Evolutionary conservation across 1,284 basidiomycete species (phyloP).

Genomic region (Anthracocystis setariae): DNA sequence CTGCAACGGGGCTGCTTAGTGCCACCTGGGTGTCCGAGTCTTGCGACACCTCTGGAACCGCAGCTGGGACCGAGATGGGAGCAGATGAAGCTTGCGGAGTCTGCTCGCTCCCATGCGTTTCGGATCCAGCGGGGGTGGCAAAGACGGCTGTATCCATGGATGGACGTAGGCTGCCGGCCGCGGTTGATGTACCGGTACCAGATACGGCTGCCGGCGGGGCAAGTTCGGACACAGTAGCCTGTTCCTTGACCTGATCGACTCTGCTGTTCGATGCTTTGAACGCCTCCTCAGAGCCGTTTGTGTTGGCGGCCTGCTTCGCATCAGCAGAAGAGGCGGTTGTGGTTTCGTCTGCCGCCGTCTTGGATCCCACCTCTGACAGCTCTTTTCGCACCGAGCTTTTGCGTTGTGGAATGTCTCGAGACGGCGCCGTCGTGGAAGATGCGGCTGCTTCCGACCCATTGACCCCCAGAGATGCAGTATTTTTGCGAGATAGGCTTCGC

Average conservation of each 20-base stretch:
- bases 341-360: neutral
- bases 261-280: constrained; percentile 17
- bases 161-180: constrained; percentile 15
- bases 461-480: constrained; percentile 9
- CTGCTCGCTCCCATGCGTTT: constrained; percentile 16
- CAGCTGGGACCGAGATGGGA: neutral
- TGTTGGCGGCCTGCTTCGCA: neutral
- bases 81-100: neutral
- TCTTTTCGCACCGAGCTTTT: constrained; percentile 39
- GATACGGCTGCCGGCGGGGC: constrained; percentile 2
- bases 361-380: constrained; percentile 7
- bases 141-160: constrained; percentile 31
- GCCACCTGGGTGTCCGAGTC: constrained; percentile 12
- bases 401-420: constrained; percentile 40
- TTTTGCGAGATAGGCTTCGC: constrained; percentile 31
- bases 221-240: constrained; percentile 4
- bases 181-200: constrained; percentile 4
- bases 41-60: constrained; percentile 4
- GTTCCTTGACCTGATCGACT: constrained; percentile 39
- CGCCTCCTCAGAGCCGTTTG: neutral
- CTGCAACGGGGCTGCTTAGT: constrained; percentile 12
- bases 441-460: constrained; percentile 1
- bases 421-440: constrained; percentile 1
- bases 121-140: constrained; percentile 20
- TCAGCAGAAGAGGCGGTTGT: neutral